These are phyloP conservation scores for Phytophthora macrochlamydospora DNA, from an alignment of 352 stramenopile species.

Conservation along the genomic window DNA sequence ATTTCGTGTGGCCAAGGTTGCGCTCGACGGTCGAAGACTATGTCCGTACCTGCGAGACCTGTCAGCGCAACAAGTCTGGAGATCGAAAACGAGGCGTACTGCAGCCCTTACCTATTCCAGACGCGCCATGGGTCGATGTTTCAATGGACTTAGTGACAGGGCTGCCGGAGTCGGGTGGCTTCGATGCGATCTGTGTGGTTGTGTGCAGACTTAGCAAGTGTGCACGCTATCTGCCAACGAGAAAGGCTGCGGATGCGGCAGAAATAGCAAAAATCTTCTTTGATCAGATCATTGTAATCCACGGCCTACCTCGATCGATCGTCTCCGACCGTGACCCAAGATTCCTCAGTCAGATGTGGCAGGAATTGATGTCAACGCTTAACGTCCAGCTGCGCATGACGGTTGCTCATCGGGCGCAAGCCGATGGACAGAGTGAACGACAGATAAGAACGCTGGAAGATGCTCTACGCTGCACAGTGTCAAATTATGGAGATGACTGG, in stretches of 20 bases:
- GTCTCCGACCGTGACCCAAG: slow-evolving; percentile 1
- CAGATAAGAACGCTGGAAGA: slow-evolving; percentile 8
- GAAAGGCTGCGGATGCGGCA: background rate
- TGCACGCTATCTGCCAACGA: background rate
- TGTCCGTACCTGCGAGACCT: slow-evolving; percentile 4
- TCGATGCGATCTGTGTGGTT: slow-evolving; percentile 1
- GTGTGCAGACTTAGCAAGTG: slow-evolving; percentile 2
- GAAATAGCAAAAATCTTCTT: slow-evolving; percentile 1
- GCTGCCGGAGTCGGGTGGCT: background rate
- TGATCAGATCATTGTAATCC: background rate
- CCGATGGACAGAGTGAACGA: slow-evolving; percentile 1
- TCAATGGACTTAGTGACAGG: background rate
- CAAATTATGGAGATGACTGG: slow-evolving; percentile 5
- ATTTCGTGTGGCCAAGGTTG: background rate
- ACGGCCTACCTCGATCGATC: background rate
- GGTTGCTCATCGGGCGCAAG: slow-evolving; percentile 4
- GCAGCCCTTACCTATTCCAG: slow-evolving; percentile 7
- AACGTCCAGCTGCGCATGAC: slow-evolving; percentile 5
- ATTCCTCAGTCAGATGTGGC: background rate
- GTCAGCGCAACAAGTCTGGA: background rate
- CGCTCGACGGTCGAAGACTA: slow-evolving; percentile 2
- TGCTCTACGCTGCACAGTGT: slow-evolving; percentile 1
- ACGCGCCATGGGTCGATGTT: background rate
- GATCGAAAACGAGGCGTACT: slow-evolving; percentile 1
- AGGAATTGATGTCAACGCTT: background rate